These are phyloP conservation scores for Coemansia sp. DNA, from an alignment of 192 early-diverging fungal genomes.

Conservation along the genomic window DNA sequence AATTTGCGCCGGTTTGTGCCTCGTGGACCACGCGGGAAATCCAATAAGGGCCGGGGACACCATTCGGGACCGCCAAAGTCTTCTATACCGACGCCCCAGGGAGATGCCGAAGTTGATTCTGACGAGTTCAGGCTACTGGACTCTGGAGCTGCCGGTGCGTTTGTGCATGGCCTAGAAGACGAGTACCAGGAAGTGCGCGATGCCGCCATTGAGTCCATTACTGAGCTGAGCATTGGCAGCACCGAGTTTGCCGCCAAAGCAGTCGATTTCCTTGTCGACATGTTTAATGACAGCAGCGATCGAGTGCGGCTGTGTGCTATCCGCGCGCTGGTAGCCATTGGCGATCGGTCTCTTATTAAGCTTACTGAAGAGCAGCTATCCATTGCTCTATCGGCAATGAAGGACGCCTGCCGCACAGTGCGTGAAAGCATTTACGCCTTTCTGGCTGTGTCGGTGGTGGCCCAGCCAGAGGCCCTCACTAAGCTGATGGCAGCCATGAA, in stretches of 20 bases:
- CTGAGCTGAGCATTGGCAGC: conserved; percentile 71
- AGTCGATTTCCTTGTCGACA: conserved; percentile 84
- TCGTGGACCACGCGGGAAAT: conserved; percentile 24
- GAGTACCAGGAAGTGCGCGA: conserved; percentile 86
- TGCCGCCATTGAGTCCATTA: conserved; percentile 83
- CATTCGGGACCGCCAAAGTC: conserved; percentile 10
- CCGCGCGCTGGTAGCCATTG: conserved; percentile 71
- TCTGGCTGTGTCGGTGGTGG: conserved; percentile 58
- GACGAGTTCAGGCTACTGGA: conserved; percentile 70
- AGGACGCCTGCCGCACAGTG: conserved; percentile 67
- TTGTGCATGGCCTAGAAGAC: conserved; percentile 95
- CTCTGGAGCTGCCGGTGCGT: conserved; percentile 85
- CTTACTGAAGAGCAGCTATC: conserved; percentile 72
- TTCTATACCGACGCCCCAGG: conserved; percentile 62
- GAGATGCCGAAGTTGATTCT: conserved; percentile 67
- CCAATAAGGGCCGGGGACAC: conserved; percentile 15
- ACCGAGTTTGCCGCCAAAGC: conserved; percentile 69
- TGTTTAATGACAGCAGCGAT: conserved; percentile 96
- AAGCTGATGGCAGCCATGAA: conserved; percentile 61
- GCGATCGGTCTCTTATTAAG: conserved; percentile 51
- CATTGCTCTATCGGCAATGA: conserved; percentile 70
- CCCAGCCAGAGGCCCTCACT: conserved; percentile 40
- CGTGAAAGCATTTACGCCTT: conserved; percentile 73
- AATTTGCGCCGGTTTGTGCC: conserved; percentile 50
- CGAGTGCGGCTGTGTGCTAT: conserved; percentile 81